Evolutionary conservation across 768 basidiomycete species (phyloP), one percentile per base, ranked within the genome.

Genomic region (Cantharellus anzutake): DNA sequence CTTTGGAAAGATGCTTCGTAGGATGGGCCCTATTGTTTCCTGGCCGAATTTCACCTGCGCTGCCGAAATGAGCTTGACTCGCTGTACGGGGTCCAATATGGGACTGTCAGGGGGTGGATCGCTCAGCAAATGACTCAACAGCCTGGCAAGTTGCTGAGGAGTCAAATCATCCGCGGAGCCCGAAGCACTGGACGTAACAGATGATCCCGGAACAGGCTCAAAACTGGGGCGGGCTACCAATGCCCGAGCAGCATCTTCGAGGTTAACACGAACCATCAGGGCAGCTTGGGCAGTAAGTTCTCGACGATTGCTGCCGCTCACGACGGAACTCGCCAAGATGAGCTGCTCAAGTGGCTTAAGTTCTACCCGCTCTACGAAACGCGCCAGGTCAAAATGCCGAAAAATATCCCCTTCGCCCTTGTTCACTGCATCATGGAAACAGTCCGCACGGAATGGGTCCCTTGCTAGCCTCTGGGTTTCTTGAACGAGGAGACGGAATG

Each of bases 361-460:
- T 57, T 84, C 84, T 44, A 89, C 74, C 61, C 88, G 81, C 74
- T 91, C 86, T 62, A 79, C 77, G 66, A 91, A 91, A 72, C 86
- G 80, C 61, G 79, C 71, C 57, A 93, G 76, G 75, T 90, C 87
- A 66, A 92, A 90, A 66, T 82, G 76, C 60, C 84, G 79, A 69
- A 90, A 88, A 57, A 81, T 73, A 62, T 89, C 85, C 52, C 84
- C 87, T 68, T 91, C 86, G 58, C 83, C 87, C 68, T 82, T 86
- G 76, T 90, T 86, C 60, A 93, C 79, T 55, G 84, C 87, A 70
- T 91, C 88, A 62, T 86, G 80, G 71, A 92, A 93, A 64, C 89
- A 81, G 73, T 89, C 87, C 58, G 90, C 86, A 52, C 91, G 79
- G 69, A 82, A 83, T 62, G 90, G 90, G 76, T 92, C 90, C 62